Percentiles rank a stretch among this genome's conserved stretches.
These are phyloP conservation scores for Mangifera indica DNA, from an alignment of 345 rosid genomes.

Conservation along the genomic window DNA sequence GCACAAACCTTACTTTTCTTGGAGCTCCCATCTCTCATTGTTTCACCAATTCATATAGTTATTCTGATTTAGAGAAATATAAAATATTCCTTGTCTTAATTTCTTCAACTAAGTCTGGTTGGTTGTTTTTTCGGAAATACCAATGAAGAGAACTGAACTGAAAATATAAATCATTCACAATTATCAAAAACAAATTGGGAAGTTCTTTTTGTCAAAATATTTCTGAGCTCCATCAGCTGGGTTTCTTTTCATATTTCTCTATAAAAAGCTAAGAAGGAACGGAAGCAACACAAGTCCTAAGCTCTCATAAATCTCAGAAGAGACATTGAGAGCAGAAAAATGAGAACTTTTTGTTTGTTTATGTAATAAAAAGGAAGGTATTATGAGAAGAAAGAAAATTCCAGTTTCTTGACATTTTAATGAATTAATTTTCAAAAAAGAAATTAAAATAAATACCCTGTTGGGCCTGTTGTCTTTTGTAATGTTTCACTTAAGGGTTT, in stretches of 20 bases:
- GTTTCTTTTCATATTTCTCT: slow-evolving; percentile 1
- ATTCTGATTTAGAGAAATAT: slow-evolving; percentile 18
- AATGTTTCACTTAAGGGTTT: slow-evolving; percentile 8
- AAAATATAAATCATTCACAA: not conserved
- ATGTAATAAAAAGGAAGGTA: slow-evolving; percentile 34
- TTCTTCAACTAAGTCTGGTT: slow-evolving; percentile 9
- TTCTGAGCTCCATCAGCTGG: not conserved
- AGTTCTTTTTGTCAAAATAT: not conserved
- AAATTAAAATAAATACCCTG: slow-evolving; percentile 27
- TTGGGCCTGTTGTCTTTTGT: slow-evolving; percentile 3
- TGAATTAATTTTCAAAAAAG: slow-evolving; percentile 9
- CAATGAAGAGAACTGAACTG: slow-evolving; percentile 1
- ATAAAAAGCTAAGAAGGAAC: not conserved
- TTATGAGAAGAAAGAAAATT: slow-evolving; percentile 25
- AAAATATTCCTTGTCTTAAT: slow-evolving; percentile 1
- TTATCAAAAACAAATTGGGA: too few species aligned
- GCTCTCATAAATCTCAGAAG: slow-evolving; percentile 1
- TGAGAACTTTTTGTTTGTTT: slow-evolving; percentile 23
- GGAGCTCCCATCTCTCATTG: slow-evolving; percentile 79
- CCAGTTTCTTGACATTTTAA: slow-evolving; percentile 34
- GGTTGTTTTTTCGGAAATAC: slow-evolving; percentile 19
- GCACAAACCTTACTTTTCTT: slow-evolving; percentile 76
- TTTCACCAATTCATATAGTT: slow-evolving; percentile 57
- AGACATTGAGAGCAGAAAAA: slow-evolving; percentile 21
- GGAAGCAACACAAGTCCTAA: slow-evolving; percentile 9